phyloP scores from a whole-genome alignment of 768 basidiomycete species.

The Amanita polypyramis region DNA sequence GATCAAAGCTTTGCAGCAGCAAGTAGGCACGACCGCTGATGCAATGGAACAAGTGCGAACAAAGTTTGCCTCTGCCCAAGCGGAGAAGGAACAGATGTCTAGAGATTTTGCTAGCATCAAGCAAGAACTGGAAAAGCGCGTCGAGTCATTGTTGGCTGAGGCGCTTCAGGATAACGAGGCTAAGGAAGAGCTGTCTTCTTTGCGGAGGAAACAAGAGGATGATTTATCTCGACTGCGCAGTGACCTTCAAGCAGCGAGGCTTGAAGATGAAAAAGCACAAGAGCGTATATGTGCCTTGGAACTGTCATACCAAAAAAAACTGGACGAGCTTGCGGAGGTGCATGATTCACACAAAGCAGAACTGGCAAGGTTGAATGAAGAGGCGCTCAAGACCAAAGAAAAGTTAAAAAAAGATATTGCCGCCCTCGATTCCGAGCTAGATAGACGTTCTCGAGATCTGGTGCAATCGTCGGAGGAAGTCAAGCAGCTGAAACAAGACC shows the following conservation, averaged over 20 bases:
- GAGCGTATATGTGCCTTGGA: background rate
- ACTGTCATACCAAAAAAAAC: background rate
- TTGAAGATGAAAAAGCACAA: constrained; percentile 6
- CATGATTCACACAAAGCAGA: constrained; percentile 8
- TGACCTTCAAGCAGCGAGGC: constrained; percentile 12
- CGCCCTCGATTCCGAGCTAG: constrained; percentile 24
- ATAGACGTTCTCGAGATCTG: constrained; percentile 26
- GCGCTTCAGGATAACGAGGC: constrained; percentile 13
- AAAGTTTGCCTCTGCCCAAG: background rate
- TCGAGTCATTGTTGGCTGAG: constrained; percentile 11
- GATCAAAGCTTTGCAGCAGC: constrained; percentile 24
- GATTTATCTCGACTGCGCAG: constrained; percentile 14
- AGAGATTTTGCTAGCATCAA: constrained; percentile 21
- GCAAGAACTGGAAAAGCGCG: constrained; percentile 18
- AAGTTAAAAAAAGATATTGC: constrained; percentile 25
- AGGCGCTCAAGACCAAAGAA: background rate
- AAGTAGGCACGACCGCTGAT: constrained; percentile 17
- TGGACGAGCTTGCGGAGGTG: constrained; percentile 14
- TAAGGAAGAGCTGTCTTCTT: constrained; percentile 11
- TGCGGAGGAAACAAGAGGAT: constrained; percentile 12
- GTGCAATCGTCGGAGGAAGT: constrained; percentile 27
- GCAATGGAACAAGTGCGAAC: background rate
- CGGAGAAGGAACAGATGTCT: constrained; percentile 21
- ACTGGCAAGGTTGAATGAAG: background rate
- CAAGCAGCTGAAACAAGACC: constrained; percentile 18